These are phyloP conservation scores for Dryas drummondii DNA, from an alignment of 306 rosid species.

Conservation along the genomic window DNA sequence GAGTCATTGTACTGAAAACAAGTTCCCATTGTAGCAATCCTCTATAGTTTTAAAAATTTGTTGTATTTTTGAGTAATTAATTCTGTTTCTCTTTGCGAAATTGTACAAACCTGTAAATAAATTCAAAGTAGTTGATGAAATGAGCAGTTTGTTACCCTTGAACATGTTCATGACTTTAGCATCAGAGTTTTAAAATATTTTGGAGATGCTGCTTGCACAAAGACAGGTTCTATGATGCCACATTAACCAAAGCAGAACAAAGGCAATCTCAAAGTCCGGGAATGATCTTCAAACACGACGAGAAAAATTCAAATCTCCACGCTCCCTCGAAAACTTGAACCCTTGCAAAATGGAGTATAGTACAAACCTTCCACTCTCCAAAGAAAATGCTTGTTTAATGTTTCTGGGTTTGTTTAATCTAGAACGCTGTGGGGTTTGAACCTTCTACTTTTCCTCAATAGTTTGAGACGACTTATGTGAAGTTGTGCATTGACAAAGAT, in stretches of 20 bases:
- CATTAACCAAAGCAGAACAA: constrained; percentile 6
- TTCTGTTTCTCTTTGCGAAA: background rate
- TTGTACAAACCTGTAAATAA: constrained; percentile 13
- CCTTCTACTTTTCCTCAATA: constrained; percentile 2
- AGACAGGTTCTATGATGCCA: constrained; percentile 2
- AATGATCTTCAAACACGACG: constrained; percentile 19
- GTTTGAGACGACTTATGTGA: background rate
- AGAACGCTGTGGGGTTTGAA: background rate
- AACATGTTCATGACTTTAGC: background rate
- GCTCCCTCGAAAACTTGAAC: constrained; percentile 1
- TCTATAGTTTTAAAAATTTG: background rate
- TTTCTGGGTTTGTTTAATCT: background rate
- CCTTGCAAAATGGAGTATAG: background rate
- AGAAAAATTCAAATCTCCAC: constrained; percentile 19
- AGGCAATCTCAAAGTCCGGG: constrained; percentile 20
- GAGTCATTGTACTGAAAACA: background rate
- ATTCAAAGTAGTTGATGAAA: background rate
- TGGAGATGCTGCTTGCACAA: background rate
- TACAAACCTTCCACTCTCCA: constrained; percentile 1
- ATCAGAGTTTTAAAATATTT: background rate
- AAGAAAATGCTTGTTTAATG: background rate
- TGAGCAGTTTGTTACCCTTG: background rate
- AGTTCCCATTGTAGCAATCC: background rate
- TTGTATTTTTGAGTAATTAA: background rate
- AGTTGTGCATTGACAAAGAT: background rate